Evolutionary conservation across 2,329 filamentous ascomycete genomes (phyloP), one percentile per base, ranked within the genome.

Genomic region (Xylaria sp.): DNA sequence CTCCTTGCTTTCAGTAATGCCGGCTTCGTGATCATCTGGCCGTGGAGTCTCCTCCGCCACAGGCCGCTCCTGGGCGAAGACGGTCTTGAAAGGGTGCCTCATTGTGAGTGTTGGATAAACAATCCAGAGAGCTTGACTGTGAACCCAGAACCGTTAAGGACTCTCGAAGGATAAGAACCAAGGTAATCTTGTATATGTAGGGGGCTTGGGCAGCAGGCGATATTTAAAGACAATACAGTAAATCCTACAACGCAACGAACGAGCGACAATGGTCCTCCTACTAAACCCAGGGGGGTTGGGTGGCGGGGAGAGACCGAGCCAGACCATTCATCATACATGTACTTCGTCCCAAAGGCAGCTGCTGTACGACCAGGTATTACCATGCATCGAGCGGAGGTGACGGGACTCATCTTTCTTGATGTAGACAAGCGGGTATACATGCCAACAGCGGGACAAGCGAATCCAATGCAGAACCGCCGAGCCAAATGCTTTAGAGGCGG

Each of bases 1-100:
- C 64, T 77, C 77, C 68, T 74, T 74, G 51, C 71, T 70, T 15
- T 61, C 50, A 47, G 50, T 38, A 3, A 75, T 67, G 4, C 70
- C 71, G 6, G 38, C 49, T 64, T 77, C 76, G 66, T 74, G 73
- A 54, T 74, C 72, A 38, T 64, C 44, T 39, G 53, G 53, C 10
- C 45, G 63, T 17, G 36, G 58, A 7, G 22, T 20, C 10, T 56
- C 36, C 36, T 72, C 69, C 39, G 65, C 73, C 29, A 77, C 73
- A n/a, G 76, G 74, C 58, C 60, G 68, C 65, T 77, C 74, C 33
- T 69, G 67, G 42, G 61, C 61, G 33, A 63, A 27, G 63, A 67
- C 67, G 45, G 65, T 60, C 49, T 61, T 65, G 22, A 69, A 66
- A 50, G 53, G 68, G 39, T 68, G 57, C 67, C 69, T 75, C 74